phyloP scores from a whole-genome alignment of 163 green algal genomes.

The Chlamydomonas reinhardtii region DNA sequence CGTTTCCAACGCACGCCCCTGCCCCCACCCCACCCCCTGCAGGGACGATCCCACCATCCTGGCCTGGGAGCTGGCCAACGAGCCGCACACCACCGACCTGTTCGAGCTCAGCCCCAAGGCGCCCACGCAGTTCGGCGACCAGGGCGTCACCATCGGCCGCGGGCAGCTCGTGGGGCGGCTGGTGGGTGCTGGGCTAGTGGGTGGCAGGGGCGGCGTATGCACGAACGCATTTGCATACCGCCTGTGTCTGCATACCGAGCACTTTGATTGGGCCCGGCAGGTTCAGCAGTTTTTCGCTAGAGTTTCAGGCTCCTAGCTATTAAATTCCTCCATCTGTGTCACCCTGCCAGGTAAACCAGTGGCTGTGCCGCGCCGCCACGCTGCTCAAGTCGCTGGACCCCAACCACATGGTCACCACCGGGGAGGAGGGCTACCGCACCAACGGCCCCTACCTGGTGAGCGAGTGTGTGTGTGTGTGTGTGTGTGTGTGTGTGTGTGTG shows the following conservation, averaged over 20 bases:
- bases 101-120: neutral
- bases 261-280: no score
- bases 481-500: no score
- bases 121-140: constrained; percentile 10
- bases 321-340: no score
- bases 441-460: constrained; percentile 30
- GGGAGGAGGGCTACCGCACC: constrained; percentile 43
- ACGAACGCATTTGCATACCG: no score
- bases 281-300: no score
- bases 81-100: constrained; percentile 9
- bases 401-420: constrained; percentile 49
- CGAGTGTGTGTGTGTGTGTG: no score
- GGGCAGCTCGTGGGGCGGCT: constrained; percentile 23
- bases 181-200: neutral
- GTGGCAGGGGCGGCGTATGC: no score
- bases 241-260: no score
- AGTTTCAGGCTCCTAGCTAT: no score
- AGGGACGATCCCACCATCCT: constrained; percentile 21
- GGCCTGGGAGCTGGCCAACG: constrained; percentile 12
- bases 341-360: constrained; percentile 5
- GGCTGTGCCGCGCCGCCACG: constrained; percentile 27
- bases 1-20: no score
- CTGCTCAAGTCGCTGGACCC: constrained; percentile 43
- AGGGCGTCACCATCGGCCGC: constrained; percentile 9
- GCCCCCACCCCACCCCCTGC: neutral